Evolutionary conservation across 345 rosid genomes (phyloP).

Genomic region (Corymbia maculata): DNA sequence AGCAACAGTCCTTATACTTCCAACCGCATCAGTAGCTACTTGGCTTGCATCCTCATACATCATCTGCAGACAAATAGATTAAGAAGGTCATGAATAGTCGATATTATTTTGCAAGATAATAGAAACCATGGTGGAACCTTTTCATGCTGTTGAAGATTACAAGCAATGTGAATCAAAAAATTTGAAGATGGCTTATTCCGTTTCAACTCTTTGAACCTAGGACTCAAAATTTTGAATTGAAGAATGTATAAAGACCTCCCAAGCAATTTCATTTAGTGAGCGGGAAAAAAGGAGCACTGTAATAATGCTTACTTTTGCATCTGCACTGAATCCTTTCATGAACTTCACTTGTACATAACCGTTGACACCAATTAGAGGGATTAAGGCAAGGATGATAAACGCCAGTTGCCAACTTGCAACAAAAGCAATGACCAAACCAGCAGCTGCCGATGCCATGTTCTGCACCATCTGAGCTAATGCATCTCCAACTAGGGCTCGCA

Average conservation of each 20-base stretch:
- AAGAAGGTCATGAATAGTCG: neutral
- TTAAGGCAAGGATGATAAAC: constrained; percentile 36
- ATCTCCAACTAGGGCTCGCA: constrained; percentile 79
- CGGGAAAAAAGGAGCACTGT: neutral
- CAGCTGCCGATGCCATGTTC: constrained; percentile 45
- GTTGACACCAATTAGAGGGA: constrained; percentile 58
- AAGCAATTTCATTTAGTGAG: neutral
- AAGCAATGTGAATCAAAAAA: neutral
- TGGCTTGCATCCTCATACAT: constrained; percentile 95
- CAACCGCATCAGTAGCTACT: constrained; percentile 85
- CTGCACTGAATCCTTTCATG: constrained; percentile 70
- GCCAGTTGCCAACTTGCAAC: constrained; percentile 69
- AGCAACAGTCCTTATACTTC: constrained; percentile 84
- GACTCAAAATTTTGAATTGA: neutral
- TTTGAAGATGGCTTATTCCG: neutral
- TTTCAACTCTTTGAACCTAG: neutral
- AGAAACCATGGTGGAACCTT: neutral
- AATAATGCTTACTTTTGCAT: constrained; percentile 48
- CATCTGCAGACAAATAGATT: constrained; percentile 23
- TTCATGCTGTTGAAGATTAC: neutral
- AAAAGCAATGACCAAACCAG: constrained; percentile 71
- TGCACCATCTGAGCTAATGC: constrained; percentile 56
- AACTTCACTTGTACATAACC: constrained; percentile 57
- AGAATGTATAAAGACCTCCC: neutral
- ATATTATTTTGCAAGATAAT: neutral